phyloP scores from a whole-genome alignment of 202 grass and related monocot genomes.

The Saccharum hybrid region DNA sequence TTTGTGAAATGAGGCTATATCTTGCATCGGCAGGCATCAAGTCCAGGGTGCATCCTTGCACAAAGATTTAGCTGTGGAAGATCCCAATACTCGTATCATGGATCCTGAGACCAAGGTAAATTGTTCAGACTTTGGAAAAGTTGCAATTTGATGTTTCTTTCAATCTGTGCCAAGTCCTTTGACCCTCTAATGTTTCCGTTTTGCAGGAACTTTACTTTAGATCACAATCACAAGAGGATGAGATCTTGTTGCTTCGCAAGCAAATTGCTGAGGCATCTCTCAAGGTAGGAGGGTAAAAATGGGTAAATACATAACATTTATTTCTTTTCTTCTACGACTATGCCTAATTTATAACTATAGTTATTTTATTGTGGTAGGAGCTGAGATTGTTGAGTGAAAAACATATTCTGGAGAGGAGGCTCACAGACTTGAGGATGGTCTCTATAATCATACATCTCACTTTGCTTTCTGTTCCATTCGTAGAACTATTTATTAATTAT shows the following conservation, averaged over 20 bases:
- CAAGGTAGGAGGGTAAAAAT: conserved; percentile 60
- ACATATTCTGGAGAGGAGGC: conserved; percentile 89
- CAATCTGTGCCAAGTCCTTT: conserved; percentile 16
- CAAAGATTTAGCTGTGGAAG: conserved; percentile 52
- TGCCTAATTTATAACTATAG: conserved; percentile 35
- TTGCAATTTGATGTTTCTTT: conserved; percentile 34
- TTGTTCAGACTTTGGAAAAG: background rate
- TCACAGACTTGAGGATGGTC: conserved; percentile 89
- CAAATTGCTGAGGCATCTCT: conserved; percentile 76
- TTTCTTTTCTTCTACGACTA: conserved; percentile 5
- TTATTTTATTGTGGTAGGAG: conserved; percentile 63
- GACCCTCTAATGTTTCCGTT: conserved; percentile 32
- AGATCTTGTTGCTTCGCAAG: conserved; percentile 78
- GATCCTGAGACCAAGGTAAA: conserved; percentile 89
- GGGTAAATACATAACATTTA: background rate
- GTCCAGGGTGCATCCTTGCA: conserved; percentile 50
- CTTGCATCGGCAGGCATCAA: conserved; percentile 63
- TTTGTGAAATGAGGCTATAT: conserved; percentile 31
- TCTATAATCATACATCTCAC: conserved; percentile 39
- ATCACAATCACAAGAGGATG: conserved; percentile 82
- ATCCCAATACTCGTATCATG: conserved; percentile 52
- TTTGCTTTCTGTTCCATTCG: conserved; percentile 17
- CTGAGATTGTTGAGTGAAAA: conserved; percentile 86
- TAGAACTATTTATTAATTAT: conserved; percentile 32
- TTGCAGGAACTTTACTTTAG: conserved; percentile 80